Base-by-base conservation (phyloP, 2,329 filamentous ascomycete genomes). In the Emergomyces pasteurianus region DNA sequence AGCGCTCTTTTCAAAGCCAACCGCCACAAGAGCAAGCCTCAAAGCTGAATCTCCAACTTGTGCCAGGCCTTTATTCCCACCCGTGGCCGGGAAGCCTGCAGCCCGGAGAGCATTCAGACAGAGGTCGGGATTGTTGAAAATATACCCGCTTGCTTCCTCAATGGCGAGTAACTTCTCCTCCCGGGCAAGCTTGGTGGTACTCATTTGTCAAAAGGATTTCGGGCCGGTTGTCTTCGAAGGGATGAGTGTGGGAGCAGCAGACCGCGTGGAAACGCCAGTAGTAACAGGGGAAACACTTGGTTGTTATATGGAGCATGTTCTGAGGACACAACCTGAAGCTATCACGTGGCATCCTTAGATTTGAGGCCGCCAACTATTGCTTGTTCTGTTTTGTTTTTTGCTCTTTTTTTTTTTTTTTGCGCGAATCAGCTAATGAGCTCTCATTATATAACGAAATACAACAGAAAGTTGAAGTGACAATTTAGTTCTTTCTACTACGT, bases 1-100 rank as follows among this genome's bases (percentile, higher is more conserved):
- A 23, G n/a, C 26, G 7, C 50, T 55, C 10, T 34, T 34, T 16
- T 50, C n/a, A 38, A 42, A 58, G 14, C 61, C 61, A 36, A 47
- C 26, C 14, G 16, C 8, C 7, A 60, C 21, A n/a, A 63, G 21
- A 31, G 49, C n/a, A 21, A 63, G 52, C 16, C 31, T 18, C 9
- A 64, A 34, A 4, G 58, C 59, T 1, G 56, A 52, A 16, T 64
- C 61, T 38, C 63, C 63, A 42, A 61, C 36, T 26, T 60, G 59
- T 2, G 61, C 63, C 5, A 61, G 58, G 14, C 10, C 14, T 21
- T 58, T 63, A 42, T 64, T 58, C 12, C 40, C 55, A 16, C 42
- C 42, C 7, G 5, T 23, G 6, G 31, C 16, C 6, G n/a, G 10
- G 16, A 3, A 31, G 16, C 46, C 42, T 8, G 42, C 54, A 1